A percentile compares a stretch with the other conserved stretches of the same genome.
Evolutionary conservation across 352 stramenopile species (phyloP).

Genomic region (Phytophthora melonis): DNA sequence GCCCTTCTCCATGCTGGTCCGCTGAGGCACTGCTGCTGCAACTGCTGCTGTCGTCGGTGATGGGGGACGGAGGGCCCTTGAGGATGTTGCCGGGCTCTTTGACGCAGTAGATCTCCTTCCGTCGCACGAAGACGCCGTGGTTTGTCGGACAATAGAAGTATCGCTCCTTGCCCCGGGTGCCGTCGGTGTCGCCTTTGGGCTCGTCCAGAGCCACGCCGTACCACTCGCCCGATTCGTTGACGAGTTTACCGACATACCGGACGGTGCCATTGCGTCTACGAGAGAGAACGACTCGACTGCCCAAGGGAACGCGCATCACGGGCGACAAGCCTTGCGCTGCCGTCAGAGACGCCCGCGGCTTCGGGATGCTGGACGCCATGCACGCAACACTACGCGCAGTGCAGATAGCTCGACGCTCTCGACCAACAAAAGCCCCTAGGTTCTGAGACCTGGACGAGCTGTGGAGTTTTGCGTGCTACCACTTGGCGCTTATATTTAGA

Average conservation of each 20-base stretch:
- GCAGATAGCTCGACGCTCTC: background rate
- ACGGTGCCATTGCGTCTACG: constrained; percentile 60
- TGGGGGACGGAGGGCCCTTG: constrained; percentile 60
- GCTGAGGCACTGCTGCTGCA: constrained; percentile 37
- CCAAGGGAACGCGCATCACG: constrained; percentile 59
- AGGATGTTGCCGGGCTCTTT: constrained; percentile 46
- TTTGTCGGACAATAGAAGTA: constrained; percentile 64
- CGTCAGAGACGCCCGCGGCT: constrained; percentile 33
- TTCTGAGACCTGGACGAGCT: constrained; percentile 19
- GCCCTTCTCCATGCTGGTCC: constrained; percentile 22
- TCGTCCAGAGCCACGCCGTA: constrained; percentile 76
- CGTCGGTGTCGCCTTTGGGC: constrained; percentile 67
- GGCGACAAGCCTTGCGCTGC: constrained; percentile 29
- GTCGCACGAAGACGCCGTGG: constrained; percentile 70
- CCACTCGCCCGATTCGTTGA: constrained; percentile 66
- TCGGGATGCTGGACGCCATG: constrained; percentile 49
- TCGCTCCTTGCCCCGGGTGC: constrained; percentile 52
- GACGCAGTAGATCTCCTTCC: constrained; percentile 70
- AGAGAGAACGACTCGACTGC: constrained; percentile 67
- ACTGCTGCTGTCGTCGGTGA: constrained; percentile 55
- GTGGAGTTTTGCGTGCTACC: constrained; percentile 23
- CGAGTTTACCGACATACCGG: constrained; percentile 71
- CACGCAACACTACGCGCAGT: background rate
- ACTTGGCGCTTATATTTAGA: constrained; percentile 23
- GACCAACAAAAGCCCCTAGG: background rate